Conservation (phyloP, 208 protist species). For the Naegleria lovaniensis region DNA sequence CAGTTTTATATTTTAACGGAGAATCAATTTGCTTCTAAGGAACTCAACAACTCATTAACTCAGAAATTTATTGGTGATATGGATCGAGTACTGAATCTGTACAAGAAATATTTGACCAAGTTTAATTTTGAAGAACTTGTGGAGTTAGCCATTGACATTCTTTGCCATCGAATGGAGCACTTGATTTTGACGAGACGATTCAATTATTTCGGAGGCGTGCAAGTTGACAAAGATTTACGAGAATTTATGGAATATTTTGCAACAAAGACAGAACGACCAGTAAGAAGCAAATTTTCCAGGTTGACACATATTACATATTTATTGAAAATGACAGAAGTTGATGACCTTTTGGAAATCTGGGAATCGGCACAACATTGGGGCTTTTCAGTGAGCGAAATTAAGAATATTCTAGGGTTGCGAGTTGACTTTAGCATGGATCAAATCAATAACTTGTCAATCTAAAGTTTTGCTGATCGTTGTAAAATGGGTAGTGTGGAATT, state of each 20-base stretch:
- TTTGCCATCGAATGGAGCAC: slow-evolving; percentile 27
- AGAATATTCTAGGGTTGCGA: neutral
- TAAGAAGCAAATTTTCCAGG: slow-evolving; percentile 42
- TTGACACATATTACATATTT: slow-evolving; percentile 38
- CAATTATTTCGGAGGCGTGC: slow-evolving; percentile 36
- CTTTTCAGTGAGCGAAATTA: neutral
- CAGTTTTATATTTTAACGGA: neutral
- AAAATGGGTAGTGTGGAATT: neutral
- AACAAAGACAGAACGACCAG: slow-evolving; percentile 30
- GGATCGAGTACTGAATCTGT: slow-evolving; percentile 21
- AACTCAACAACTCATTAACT: neutral
- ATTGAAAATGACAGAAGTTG: slow-evolving; percentile 32
- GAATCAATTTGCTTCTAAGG: neutral
- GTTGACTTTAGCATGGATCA: slow-evolving; percentile 10
- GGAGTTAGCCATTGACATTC: neutral
- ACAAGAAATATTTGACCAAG: slow-evolving; percentile 17
- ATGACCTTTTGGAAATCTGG: neutral
- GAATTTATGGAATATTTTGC: slow-evolving; percentile 35
- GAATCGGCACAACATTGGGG: neutral
- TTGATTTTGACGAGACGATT: slow-evolving; percentile 27
- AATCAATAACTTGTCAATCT: slow-evolving; percentile 31
- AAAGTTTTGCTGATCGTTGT: neutral
- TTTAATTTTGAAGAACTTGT: slow-evolving; percentile 37
- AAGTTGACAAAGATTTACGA: slow-evolving; percentile 42
- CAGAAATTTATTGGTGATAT: neutral